Conservation (phyloP, 257 asterid genomes). For the Cinchona pubescens region DNA sequence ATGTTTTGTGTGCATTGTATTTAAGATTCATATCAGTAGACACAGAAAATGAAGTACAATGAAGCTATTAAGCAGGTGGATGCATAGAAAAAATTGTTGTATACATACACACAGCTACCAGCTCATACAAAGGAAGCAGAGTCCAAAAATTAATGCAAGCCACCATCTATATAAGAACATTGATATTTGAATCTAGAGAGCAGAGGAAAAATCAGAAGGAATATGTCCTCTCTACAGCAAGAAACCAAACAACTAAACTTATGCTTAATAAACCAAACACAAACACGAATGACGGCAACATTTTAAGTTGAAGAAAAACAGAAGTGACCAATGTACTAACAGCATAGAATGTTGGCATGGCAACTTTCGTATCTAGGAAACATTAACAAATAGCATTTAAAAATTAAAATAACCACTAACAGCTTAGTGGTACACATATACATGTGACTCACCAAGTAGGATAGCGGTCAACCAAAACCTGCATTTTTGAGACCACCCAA, state of each 20-base stretch:
- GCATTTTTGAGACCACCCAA: conserved; percentile 97
- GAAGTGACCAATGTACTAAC: not conserved
- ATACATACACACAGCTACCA: not conserved
- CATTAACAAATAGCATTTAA: not conserved
- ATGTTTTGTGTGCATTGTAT: not conserved
- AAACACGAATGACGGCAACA: not conserved
- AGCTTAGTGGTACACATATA: not conserved
- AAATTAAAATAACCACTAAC: not conserved
- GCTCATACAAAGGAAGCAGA: not conserved
- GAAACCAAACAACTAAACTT: not conserved
- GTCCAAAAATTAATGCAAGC: not conserved
- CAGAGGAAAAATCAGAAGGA: not conserved
- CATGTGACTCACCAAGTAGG: conserved; percentile 77
- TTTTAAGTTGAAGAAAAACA: not conserved
- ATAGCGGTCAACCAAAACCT: conserved; percentile 82
- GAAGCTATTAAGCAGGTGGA: not conserved
- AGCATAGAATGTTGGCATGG: not conserved
- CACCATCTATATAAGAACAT: not conserved
- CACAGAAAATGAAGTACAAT: not conserved
- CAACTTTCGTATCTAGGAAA: not conserved
- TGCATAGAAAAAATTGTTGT: not conserved
- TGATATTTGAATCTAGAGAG: not conserved
- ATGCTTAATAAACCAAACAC: not conserved
- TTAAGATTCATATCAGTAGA: not conserved
- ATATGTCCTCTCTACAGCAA: not conserved